A percentile compares a stretch with the other conserved stretches of the same genome.
Conservation (phyloP, 73 alveolate species). For the Strombidium stylifer region DNA sequence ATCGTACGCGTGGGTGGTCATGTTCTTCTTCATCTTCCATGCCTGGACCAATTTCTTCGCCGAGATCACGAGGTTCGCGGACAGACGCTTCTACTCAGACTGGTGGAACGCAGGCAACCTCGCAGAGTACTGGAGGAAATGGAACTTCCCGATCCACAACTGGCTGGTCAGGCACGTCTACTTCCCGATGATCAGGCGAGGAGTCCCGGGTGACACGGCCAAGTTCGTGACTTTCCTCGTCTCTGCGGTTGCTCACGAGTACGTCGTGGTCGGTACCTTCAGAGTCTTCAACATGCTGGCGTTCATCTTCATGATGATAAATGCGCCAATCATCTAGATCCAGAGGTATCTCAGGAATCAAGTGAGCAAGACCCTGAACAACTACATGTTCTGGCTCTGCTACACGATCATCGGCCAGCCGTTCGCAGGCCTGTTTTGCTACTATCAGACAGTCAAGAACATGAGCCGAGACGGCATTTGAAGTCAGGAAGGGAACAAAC, state of each 20-base stretch:
- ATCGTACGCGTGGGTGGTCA: conserved; percentile 71
- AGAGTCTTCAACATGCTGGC: conserved; percentile 64
- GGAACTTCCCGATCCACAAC: conserved; percentile 91
- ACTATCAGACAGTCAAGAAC: too few relatives aligned
- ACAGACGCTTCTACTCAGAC: conserved; percentile 63
- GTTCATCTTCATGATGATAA: conserved; percentile 68
- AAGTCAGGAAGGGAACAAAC: not conserved
- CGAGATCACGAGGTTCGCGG: conserved; percentile 61
- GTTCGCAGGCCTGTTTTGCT: conserved; percentile 63
- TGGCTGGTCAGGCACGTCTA: conserved; percentile 83
- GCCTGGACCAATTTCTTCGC: conserved; percentile 49
- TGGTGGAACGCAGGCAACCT: conserved; percentile 73
- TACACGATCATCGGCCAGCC: conserved; percentile 88
- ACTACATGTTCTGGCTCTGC: conserved; percentile 74
- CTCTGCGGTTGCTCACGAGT: conserved; percentile 85
- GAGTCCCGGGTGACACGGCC: conserved; percentile 50
- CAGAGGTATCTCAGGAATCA: conserved; percentile 66
- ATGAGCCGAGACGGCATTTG: conserved; percentile 3
- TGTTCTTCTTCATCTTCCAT: conserved; percentile 56
- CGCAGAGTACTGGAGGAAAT: conserved; percentile 67
- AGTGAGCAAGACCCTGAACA: conserved; percentile 58
- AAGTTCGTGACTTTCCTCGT: conserved; percentile 64
- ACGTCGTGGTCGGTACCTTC: conserved; percentile 66
- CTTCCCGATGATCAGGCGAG: conserved; percentile 74
- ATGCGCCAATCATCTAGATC: conserved; percentile 75